Conservation (phyloP, 2,329 filamentous ascomycete genomes). For the Colletotrichum lini region DNA sequence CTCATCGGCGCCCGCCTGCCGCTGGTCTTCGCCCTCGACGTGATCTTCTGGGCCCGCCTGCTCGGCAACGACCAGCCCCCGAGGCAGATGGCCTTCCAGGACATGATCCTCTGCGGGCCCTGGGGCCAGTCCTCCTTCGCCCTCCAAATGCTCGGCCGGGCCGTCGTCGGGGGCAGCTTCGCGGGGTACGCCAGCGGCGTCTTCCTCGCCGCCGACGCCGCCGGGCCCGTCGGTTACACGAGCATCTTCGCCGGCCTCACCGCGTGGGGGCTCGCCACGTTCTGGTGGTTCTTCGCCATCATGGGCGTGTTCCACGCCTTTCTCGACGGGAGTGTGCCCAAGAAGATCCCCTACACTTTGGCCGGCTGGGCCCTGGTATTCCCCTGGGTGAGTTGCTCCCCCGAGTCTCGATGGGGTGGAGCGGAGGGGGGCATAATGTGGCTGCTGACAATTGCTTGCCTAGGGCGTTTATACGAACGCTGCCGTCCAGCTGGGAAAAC, state of each 20-base stretch:
- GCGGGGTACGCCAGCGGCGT: conserved; percentile 51
- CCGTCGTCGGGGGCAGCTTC: conserved; percentile 49
- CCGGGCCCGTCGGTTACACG: conserved; percentile 48
- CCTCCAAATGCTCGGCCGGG: conserved; percentile 54
- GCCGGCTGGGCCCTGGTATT: conserved; percentile 55
- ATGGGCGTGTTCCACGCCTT: conserved; percentile 47
- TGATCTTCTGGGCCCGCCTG: conserved; percentile 50
- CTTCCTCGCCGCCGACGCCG: conserved; percentile 51
- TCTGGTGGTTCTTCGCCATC: conserved; percentile 59
- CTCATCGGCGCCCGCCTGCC: conserved; percentile 53
- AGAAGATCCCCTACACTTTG: conserved; percentile 48
- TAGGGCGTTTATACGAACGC: conserved; percentile 58
- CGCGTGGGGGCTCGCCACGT: conserved; percentile 56
- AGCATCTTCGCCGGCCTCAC: conserved; percentile 56
- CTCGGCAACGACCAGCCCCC: conserved; percentile 47
- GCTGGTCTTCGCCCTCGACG: conserved; percentile 50
- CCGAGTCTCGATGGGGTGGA: too few relatives aligned
- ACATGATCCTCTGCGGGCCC: conserved; percentile 58
- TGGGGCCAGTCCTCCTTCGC: conserved; percentile 57
- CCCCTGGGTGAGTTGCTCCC: conserved; percentile 52
- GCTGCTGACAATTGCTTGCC: not conserved
- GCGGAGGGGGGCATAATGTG: too few relatives aligned
- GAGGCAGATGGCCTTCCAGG: conserved; percentile 48
- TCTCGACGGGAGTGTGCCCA: conserved; percentile 44
- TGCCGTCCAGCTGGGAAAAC: conserved; percentile 53